Evolutionary conservation across 768 basidiomycete species (phyloP), one percentile per base, ranked within the genome.

Genomic region (Tulasnella sp.): DNA sequence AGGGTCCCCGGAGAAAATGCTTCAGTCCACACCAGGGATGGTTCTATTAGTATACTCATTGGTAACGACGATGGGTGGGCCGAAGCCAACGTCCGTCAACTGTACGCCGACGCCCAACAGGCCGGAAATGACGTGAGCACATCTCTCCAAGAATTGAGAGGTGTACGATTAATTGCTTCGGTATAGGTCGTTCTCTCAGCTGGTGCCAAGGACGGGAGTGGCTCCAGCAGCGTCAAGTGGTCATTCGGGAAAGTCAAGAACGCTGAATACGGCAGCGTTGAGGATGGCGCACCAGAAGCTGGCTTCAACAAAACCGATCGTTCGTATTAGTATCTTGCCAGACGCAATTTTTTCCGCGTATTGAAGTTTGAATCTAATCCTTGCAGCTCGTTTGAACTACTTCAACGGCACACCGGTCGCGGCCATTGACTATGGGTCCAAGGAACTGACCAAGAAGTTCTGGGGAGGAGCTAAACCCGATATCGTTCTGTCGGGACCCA

Each of bases 11-110:
- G 24, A 54, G 6, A 54, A 22, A n/a, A 18, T 24, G 14, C 72
- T 34, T 6, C 24, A 24, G 18, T 34, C 14, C 3, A 34, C 6
- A 12, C 72, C 18, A 31, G 72, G 18, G 72, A 12, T 18, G 3
- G 3, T 28, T 11, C 44, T 54, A 24, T 80, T 18, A 80, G 54
- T 11, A 80, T 80, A 7, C 54, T 80, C 22, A 22, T 78, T 20
- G 74, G 79, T 6, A 80, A 80, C 48, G 79, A 80, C 41, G 79
- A 80, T 44, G 79, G 79, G 14, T 80, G 79, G 79, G 72, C 75
- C 24, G 79, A 80, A 31, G 79, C 42, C 9, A 80, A 80, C 54
- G n/a, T 80, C 44, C 79, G 79, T 18, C 46, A 48, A 46, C 41
- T 80, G 14, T 75, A 80, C 50, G 31, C 46, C 18, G 75, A 75